These are phyloP conservation scores for Bruguiera gymnorhiza DNA, from an alignment of 345 rosid genomes.

Conservation along the genomic window DNA sequence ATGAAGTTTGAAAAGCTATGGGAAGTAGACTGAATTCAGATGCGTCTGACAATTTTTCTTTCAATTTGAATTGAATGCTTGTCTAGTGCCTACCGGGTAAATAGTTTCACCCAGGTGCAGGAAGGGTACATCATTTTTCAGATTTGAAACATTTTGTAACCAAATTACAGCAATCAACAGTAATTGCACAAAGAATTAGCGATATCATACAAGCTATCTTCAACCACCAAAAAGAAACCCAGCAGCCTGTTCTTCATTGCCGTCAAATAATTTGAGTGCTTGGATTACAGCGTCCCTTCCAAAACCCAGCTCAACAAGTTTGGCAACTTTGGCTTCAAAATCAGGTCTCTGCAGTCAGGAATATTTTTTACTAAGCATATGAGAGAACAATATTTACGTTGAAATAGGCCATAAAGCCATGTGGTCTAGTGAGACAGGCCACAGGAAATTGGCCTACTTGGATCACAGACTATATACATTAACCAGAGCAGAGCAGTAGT, in stretches of 20 bases:
- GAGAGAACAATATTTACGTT: not conserved
- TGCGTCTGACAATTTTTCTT: no score
- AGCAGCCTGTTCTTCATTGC: slow-evolving; percentile 96
- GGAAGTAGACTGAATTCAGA: no score
- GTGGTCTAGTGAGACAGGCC: no score
- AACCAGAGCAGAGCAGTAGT: no score
- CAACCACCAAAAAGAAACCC: slow-evolving; percentile 89
- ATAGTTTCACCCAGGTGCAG: not conserved
- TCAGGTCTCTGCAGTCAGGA: slow-evolving; percentile 56
- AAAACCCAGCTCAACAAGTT: slow-evolving; percentile 89
- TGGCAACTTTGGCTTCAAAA: slow-evolving; percentile 83
- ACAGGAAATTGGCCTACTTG: no score
- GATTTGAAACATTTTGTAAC: not conserved
- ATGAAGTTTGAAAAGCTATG: no score
- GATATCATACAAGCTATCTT: slow-evolving; percentile 2
- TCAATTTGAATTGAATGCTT: no score
- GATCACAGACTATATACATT: no score
- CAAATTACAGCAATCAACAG: not conserved
- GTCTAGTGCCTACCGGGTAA: no score
- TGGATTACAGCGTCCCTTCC: slow-evolving; percentile 72
- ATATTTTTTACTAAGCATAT: not conserved
- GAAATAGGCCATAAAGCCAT: not conserved
- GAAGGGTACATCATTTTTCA: not conserved
- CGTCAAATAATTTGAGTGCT: slow-evolving; percentile 78
- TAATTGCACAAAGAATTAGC: not conserved